phyloP scores from a whole-genome alignment of 352 stramenopile species.

The Phytophthora pinifolia region DNA sequence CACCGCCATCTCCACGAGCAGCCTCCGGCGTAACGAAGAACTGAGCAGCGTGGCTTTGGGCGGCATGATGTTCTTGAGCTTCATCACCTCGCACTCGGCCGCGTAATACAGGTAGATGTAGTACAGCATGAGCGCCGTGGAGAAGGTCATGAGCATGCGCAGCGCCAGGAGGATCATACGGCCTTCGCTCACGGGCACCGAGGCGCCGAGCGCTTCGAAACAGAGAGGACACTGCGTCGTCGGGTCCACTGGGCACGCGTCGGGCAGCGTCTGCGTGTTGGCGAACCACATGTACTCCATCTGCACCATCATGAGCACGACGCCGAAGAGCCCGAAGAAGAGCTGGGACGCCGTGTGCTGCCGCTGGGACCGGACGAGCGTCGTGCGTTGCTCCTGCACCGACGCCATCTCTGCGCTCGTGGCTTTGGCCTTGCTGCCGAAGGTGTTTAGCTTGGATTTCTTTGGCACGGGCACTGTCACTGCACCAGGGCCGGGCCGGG shows the following conservation, averaged over 20 bases:
- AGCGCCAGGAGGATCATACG: conserved; percentile 68
- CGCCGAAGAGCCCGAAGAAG: conserved; percentile 65
- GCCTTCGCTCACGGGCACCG: conserved; percentile 46
- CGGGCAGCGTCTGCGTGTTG: conserved; percentile 47
- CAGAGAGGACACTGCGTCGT: conserved; percentile 42
- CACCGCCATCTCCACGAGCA: conserved; percentile 54
- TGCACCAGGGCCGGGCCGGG: conserved; percentile 13
- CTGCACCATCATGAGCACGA: conserved; percentile 76
- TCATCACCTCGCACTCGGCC: conserved; percentile 72
- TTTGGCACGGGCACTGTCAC: conserved; percentile 11
- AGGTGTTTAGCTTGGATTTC: conserved; percentile 11
- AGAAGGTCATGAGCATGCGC: conserved; percentile 67
- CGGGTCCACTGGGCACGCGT: conserved; percentile 37
- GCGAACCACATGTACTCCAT: conserved; percentile 72
- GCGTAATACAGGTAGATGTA: conserved; percentile 71
- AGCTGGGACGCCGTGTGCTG: conserved; percentile 63
- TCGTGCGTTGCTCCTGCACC: conserved; percentile 53
- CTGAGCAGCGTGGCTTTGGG: conserved; percentile 62
- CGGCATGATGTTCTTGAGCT: conserved; percentile 80
- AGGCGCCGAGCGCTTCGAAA: conserved; percentile 22
- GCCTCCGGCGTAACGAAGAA: conserved; percentile 46
- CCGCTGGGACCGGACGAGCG: conserved; percentile 45
- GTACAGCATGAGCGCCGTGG: conserved; percentile 64
- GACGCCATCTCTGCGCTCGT: conserved; percentile 41
- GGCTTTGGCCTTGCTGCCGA: conserved; percentile 31